These are phyloP conservation scores for Beauveria sp. DNA, from an alignment of 2,329 filamentous ascomycete genomes.

Conservation along the genomic window DNA sequence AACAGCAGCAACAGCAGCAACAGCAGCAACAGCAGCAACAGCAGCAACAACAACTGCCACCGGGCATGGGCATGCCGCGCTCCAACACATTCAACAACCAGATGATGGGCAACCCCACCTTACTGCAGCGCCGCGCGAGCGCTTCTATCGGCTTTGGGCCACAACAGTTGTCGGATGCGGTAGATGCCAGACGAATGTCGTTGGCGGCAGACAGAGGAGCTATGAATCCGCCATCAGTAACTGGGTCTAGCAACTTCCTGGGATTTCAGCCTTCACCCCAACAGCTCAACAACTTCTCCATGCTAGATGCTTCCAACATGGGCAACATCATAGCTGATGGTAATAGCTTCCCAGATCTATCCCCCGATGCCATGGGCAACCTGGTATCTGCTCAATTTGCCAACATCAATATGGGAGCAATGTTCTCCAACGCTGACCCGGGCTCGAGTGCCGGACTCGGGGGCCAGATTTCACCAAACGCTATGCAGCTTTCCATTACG, in stretches of 20 bases:
- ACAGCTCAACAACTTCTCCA: background rate
- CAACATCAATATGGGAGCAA: slow-evolving; percentile 8
- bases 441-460: background rate
- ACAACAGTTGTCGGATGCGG: background rate
- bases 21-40: background rate
- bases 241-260: background rate
- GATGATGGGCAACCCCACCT: background rate
- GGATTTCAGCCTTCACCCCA: slow-evolving; percentile 2
- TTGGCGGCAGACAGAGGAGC: background rate
- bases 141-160: background rate
- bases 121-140: slow-evolving; percentile 7
- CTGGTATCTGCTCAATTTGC: slow-evolving; percentile 9
- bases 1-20: background rate
- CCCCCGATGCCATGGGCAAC: slow-evolving; percentile 7
- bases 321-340: slow-evolving; percentile 2
- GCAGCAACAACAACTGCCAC: background rate
- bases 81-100: slow-evolving; percentile 1
- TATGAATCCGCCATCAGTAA: background rate
- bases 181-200: slow-evolving; percentile 4
- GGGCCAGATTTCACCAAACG: background rate
- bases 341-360: background rate
- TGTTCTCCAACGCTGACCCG: background rate
- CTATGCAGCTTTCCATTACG: slow-evolving; percentile 1
- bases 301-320: slow-evolving; percentile 7
- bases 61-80: background rate